Base-by-base conservation (phyloP, 2,329 filamentous ascomycete genomes). In the Chaetomium olivaceum region DNA sequence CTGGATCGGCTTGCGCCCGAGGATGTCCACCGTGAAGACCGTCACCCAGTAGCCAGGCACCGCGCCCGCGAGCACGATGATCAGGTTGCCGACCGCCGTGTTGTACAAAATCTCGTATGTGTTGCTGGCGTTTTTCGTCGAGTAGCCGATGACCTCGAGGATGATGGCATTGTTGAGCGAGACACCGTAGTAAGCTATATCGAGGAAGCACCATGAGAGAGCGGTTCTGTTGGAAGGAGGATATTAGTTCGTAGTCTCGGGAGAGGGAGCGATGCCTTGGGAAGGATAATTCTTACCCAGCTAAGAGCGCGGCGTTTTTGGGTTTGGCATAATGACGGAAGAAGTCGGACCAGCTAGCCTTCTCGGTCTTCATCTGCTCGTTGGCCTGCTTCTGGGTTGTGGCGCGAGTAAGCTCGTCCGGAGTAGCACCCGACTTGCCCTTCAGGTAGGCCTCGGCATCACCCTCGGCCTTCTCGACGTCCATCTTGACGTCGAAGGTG, bases 21-120 rank as follows among this genome's bases (percentile, higher is more conserved):
- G 72, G 1, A 84, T 90, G 77, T 94, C 91, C 64, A 92, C 72
- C 29, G 76, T 76, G 51, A 87, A 87, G 6, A 93, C 90, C 0
- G 90, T 91, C 19, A 92, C 85, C 91, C 91, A 93, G 81, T 93
- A 93, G 16, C 91, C 91, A 0, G 91, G 91, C 16, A 93, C 90
- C 57, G 91, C 89, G 64, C 91, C 91, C 4, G 91, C 91, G 66
- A 90, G 87, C 71, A 93, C 88, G 59, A 93, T 84, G 70, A 93
- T 91, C 71, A 93, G 79, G 79, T 94, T 93, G 11, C 91, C 91
- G 23, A 92, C 84, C 58, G 91, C 89, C 8, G 87, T 91, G 78
- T 91, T 91, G 80, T 87, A 88, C 68, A 92, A 83, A 74, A 82
- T 83, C 70, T 91, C 76, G 79, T 93, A 93, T 33, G 91, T 85